A percentile compares a stretch with the other conserved stretches of the same genome.
phyloP scores from a whole-genome alignment of 208 protist genomes.

The Spongospora subterranea region DNA sequence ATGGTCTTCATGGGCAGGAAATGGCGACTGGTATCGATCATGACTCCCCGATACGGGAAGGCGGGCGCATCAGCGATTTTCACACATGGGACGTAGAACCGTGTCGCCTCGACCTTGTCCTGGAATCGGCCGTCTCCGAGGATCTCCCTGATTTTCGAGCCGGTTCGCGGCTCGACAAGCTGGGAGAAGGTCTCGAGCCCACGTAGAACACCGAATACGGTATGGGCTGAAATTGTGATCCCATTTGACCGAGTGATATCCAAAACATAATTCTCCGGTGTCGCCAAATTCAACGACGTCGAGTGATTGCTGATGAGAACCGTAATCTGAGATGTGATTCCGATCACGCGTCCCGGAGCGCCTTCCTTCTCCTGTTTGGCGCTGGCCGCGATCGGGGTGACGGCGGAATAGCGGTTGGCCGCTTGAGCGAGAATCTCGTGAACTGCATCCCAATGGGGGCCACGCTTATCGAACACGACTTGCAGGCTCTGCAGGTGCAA shows the following conservation, averaged over 20 bases:
- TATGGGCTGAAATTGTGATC: neutral
- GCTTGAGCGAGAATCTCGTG: neutral
- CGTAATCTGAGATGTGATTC: neutral
- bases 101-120: neutral
- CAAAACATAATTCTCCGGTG: neutral
- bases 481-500: slow-evolving; percentile 15
- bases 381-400: neutral
- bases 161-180: slow-evolving; percentile 10
- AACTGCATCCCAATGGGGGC: slow-evolving; percentile 16
- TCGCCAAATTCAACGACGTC: neutral
- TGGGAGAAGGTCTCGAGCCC: slow-evolving; percentile 39
- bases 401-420: neutral
- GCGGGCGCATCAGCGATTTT: slow-evolving; percentile 49
- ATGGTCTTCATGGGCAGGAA: slow-evolving; percentile 42
- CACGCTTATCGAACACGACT: neutral
- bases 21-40: slow-evolving; percentile 63
- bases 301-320: neutral
- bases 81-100: slow-evolving; percentile 3
- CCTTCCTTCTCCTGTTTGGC: neutral
- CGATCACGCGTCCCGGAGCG: neutral
- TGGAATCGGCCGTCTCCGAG: neutral
- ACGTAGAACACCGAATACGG: slow-evolving; percentile 49
- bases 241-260: neutral
- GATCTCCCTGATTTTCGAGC: neutral
- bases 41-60: slow-evolving; percentile 61